Evolutionary conservation across 2,329 filamentous ascomycete species (phyloP).

Genomic region (Diaporthe vexans): DNA sequence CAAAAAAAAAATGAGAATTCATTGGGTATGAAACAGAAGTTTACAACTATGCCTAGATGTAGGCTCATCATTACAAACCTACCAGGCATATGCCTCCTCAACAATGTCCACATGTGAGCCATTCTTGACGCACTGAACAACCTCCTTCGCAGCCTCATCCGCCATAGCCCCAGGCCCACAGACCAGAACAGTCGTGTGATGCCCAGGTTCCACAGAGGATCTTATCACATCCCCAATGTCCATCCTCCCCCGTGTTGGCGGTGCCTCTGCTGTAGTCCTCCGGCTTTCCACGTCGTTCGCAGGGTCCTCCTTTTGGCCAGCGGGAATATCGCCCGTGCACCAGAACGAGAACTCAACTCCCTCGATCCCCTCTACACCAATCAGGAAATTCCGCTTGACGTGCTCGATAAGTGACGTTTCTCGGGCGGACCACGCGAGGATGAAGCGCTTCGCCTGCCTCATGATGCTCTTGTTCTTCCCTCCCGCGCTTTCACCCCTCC

Average conservation of each 20-base stretch:
- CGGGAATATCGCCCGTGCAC: not conserved
- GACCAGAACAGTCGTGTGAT: constrained; percentile 46
- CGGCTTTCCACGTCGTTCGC: not conserved
- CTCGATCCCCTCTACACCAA: constrained; percentile 1
- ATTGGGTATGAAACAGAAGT: not conserved
- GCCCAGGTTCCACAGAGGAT: constrained; percentile 17
- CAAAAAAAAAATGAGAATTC: not conserved
- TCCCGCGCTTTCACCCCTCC: not conserved
- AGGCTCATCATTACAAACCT: not conserved
- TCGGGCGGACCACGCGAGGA: constrained; percentile 15
- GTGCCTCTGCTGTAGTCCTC: not conserved
- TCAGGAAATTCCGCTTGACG: not conserved
- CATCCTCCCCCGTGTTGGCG: not conserved
- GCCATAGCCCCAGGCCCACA: constrained; percentile 49
- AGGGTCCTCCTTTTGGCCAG: not conserved
- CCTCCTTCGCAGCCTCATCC: constrained; percentile 46
- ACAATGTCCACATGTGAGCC: constrained; percentile 42
- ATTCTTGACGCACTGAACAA: constrained; percentile 44
- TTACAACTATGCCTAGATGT: not conserved
- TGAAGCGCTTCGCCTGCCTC: constrained; percentile 8
- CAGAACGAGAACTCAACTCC: constrained; percentile 15
- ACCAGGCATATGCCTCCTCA: constrained; percentile 48
- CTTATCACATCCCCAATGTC: constrained; percentile 8
- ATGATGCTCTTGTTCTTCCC: not conserved
- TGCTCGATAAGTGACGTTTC: constrained; percentile 16